A percentile compares a stretch with the other conserved stretches of the same genome.
phyloP scores from a whole-genome alignment of 208 protist genomes.

The Wallacemonas sp. region DNA sequence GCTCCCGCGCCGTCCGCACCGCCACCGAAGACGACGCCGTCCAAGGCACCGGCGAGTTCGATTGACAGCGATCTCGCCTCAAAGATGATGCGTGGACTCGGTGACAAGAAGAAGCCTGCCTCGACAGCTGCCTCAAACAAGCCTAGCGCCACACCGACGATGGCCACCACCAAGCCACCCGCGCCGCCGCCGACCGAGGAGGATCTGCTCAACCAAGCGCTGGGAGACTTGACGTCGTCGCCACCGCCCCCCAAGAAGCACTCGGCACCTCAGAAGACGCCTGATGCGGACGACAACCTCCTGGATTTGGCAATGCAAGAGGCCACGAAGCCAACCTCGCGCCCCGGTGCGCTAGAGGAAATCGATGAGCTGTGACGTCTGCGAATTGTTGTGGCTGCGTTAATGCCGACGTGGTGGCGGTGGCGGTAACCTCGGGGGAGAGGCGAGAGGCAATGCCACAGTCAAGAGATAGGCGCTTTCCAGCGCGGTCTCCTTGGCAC shows the following conservation, averaged over 20 bases:
- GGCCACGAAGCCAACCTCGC: background rate
- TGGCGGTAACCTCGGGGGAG: too few relatives aligned
- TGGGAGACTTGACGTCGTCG: background rate
- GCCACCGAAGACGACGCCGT: background rate
- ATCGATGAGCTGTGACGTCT: conserved; percentile 1
- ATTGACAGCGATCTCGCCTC: background rate
- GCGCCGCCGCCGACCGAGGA: background rate
- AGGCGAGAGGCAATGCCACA: too few relatives aligned
- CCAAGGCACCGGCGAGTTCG: background rate
- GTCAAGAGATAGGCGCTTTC: too few relatives aligned
- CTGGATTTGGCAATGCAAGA: conserved; percentile 4
- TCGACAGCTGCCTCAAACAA: background rate
- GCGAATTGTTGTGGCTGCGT: background rate
- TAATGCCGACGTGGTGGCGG: too few relatives aligned
- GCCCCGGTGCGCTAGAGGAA: background rate
- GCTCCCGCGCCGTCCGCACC: background rate
- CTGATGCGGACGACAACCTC: background rate
- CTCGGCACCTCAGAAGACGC: background rate
- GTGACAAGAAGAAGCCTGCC: background rate
- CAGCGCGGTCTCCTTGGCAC: too few relatives aligned
- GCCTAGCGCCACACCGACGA: background rate
- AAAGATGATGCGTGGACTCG: conserved; percentile 5
- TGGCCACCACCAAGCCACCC: background rate
- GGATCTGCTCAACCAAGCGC: background rate
- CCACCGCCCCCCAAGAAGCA: background rate